Conservation (phyloP, 1,139 yeast genomes). For the Blastobotrys raffinosifermentans region DNA sequence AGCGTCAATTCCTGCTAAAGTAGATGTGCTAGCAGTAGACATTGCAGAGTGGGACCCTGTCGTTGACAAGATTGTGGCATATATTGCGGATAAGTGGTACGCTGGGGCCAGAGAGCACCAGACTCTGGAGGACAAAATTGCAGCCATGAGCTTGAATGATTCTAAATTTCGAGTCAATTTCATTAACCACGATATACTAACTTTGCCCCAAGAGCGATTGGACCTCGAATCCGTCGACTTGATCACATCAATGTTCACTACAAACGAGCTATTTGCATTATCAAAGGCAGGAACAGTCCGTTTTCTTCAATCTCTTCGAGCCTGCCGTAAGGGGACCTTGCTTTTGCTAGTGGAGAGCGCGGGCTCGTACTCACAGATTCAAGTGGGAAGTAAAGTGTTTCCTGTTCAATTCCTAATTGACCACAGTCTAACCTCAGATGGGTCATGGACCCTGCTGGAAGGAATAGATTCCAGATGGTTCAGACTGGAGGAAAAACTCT, state of each 20-base stretch:
- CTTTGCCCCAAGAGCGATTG: conserved; percentile 24
- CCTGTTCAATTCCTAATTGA: conserved; percentile 80
- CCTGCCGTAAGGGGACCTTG: conserved; percentile 50
- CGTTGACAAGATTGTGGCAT: conserved; percentile 39
- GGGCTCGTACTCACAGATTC: conserved; percentile 79
- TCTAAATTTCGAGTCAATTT: conserved; percentile 42
- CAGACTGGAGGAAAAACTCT: conserved; percentile 50
- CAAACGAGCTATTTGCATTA: conserved; percentile 76
- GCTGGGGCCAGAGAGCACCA: conserved; percentile 6
- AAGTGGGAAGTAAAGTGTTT: conserved; percentile 66
- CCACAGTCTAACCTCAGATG: conserved; percentile 52
- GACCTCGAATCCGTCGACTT: conserved; percentile 33
- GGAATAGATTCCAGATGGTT: conserved; percentile 80
- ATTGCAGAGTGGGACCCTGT: conserved; percentile 71
- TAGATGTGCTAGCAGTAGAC: conserved; percentile 56
- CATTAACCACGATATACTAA: conserved; percentile 43
- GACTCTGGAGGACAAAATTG: conserved; percentile 16
- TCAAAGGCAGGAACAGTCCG: conserved; percentile 56
- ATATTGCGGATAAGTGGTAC: conserved; percentile 32
- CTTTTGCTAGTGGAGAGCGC: conserved; percentile 80
- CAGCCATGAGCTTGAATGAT: conserved; percentile 9
- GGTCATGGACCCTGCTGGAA: conserved; percentile 61
- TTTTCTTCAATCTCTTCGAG: conserved; percentile 46
- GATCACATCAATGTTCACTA: conserved; percentile 73
- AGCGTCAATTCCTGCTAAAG: conserved; percentile 13